Base-by-base conservation (phyloP, 2,329 filamentous ascomycete species). In the Didymella arachidicola region DNA sequence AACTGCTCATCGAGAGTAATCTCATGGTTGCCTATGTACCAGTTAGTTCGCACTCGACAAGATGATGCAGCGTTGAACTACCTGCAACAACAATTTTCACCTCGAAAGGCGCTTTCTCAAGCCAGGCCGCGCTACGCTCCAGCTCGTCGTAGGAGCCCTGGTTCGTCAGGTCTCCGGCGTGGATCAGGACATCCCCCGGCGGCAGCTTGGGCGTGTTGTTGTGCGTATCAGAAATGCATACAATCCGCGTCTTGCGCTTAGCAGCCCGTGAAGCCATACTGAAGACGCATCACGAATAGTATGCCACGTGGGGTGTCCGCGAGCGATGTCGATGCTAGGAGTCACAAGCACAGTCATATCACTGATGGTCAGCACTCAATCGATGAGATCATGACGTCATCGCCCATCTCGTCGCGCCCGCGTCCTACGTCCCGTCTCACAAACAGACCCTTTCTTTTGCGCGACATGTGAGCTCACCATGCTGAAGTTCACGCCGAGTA, bases 221-320 rank as follows among this genome's bases (percentile, higher is more conserved):
- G 76, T 93, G 89, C 2, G 89, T 93, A 76, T 93, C 90, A 4
- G 90, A 90, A 55, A 93, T 83, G 77, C 89, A 92, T 51, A 93
- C 88, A 57, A 93, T 83, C 60, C 89, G 84, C 6, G 89, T 87
- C 55, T 70, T 76, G 50, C 57, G 51, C 52, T 8, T 54, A 8
- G 29, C 51, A 41, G 45, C 45, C 11, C 45, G 12, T 12, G 19
- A 16, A 19, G 32, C 51, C 56, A 59, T 59, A 18, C 7, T 38
- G 19, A 19, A 26, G 12, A 43, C 26, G 19, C 56, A 54, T 53
- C 38, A 38, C 49, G 49, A 12, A 25, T 25, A 19, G 41, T 16
- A 38, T 39, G 26, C 47, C 36, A 48, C 44, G n/a, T 47, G 36
- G 44, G 25, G 32, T 51, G 30, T 30, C 3, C 39, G 32, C n/a